Evolutionary conservation across 495 filamentous ascomycete genomes (phyloP).

Genomic region (Penicillium bovifimosum): DNA sequence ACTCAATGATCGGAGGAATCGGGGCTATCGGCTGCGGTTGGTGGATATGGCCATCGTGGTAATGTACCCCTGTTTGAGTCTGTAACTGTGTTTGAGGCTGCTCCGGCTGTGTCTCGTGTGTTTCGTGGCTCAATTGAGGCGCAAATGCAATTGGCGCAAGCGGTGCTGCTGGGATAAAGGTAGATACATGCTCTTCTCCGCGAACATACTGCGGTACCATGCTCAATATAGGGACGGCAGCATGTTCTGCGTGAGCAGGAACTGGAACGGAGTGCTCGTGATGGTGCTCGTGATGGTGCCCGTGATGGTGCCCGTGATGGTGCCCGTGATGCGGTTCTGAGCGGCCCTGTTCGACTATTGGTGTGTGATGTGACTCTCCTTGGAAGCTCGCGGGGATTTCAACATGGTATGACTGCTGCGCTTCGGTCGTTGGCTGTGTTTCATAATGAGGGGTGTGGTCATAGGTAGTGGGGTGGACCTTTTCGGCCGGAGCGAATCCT

Average conservation of each 20-base stretch:
- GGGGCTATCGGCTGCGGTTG: slow-evolving; percentile 37
- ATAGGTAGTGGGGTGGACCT: neutral
- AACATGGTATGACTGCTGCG: slow-evolving; percentile 7
- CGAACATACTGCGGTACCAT: slow-evolving; percentile 43
- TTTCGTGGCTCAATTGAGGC: slow-evolving; percentile 8
- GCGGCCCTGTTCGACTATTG: neutral
- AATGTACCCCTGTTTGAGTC: slow-evolving; percentile 5
- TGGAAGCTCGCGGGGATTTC: neutral
- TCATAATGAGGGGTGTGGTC: neutral
- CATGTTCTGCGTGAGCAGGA: neutral
- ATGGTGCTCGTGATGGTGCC: neutral
- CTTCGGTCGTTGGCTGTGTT: neutral
- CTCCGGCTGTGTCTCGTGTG: neutral
- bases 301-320: neutral
- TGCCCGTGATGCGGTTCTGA: neutral
- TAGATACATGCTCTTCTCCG: slow-evolving; percentile 39
- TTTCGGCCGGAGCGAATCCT: neutral
- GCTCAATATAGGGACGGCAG: slow-evolving; percentile 24
- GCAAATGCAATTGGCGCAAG: slow-evolving; percentile 7
- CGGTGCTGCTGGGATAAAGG: slow-evolving; percentile 25
- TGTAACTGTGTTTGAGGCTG: neutral
- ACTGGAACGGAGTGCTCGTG: neutral
- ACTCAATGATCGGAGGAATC: slow-evolving; percentile 21
- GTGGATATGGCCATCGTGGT: slow-evolving; percentile 10
- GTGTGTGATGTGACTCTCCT: neutral